A percentile compares a stretch with the other conserved stretches of the same genome.
Conservation (phyloP, 257 asterid genomes). For the Solanum ahanhuiri region DNA sequence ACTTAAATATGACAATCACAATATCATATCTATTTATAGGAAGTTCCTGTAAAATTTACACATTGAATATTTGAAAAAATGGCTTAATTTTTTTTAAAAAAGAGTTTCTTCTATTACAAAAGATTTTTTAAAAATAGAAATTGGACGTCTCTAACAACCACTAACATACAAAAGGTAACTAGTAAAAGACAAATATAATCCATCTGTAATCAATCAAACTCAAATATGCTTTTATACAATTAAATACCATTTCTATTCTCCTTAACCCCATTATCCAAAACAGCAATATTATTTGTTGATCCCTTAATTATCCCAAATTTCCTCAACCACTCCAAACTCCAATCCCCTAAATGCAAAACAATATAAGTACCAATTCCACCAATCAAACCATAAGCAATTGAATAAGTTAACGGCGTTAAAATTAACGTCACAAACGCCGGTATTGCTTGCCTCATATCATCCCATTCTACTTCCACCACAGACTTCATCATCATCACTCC, state of each 20-base stretch:
- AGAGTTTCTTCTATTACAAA: neutral
- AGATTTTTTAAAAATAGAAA: neutral
- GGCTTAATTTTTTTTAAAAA: neutral
- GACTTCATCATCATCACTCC: slow-evolving; percentile 97
- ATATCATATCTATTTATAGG: neutral
- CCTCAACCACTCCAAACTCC: slow-evolving; percentile 26
- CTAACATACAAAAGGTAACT: neutral
- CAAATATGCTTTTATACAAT: neutral
- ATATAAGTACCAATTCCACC: slow-evolving; percentile 76
- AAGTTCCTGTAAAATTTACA: neutral
- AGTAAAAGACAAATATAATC: neutral
- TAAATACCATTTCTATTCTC: neutral
- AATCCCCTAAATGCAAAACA: slow-evolving; percentile 66
- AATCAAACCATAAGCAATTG: slow-evolving; percentile 86
- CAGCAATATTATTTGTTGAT: neutral
- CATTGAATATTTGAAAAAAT: neutral
- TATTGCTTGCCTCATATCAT: slow-evolving; percentile 81
- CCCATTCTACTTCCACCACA: slow-evolving; percentile 92
- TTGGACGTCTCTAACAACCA: neutral
- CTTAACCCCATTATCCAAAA: slow-evolving; percentile 9
- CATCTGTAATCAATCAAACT: neutral
- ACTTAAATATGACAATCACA: neutral
- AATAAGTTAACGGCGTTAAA: slow-evolving; percentile 85
- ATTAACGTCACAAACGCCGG: slow-evolving; percentile 86
- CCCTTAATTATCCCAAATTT: slow-evolving; percentile 23